A percentile compares a stretch with the other conserved stretches of the same genome.
phyloP scores from a whole-genome alignment of 345 rosid genomes.

The Brassica nigra region DNA sequence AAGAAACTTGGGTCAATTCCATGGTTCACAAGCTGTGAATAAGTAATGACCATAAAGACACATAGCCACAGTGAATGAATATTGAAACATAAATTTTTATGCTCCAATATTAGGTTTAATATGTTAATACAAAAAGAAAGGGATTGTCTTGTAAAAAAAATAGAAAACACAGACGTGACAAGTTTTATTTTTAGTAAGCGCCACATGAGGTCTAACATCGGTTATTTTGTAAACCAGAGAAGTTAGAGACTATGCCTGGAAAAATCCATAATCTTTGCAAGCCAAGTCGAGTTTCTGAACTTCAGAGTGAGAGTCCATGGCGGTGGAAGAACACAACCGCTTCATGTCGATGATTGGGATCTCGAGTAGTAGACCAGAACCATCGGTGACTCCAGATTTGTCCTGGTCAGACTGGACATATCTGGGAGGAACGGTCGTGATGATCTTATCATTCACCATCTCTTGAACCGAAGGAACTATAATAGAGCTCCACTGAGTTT shows the following conservation, averaged over 20 bases:
- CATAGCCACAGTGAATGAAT: not conserved
- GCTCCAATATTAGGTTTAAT: not conserved
- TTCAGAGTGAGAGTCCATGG: constrained; percentile 21
- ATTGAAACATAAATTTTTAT: not conserved
- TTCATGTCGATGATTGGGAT: constrained; percentile 37
- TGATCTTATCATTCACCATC: constrained; percentile 24
- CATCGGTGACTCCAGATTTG: not conserved
- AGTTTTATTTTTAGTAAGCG: not conserved
- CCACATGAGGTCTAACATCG: not conserved
- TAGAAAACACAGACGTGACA: not conserved
- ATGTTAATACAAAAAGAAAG: not conserved
- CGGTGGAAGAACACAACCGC: not conserved
- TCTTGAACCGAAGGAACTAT: constrained; percentile 39
- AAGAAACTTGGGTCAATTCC: constrained; percentile 29
- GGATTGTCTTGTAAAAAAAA: not conserved
- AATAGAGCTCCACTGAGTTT: constrained; percentile 31
- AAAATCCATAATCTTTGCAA: constrained; percentile 64
- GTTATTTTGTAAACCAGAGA: not conserved
- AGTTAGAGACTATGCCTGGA: constrained; percentile 47
- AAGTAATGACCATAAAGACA: not conserved
- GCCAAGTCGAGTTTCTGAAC: constrained; percentile 50
- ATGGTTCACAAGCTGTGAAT: constrained; percentile 41
- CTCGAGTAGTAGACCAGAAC: not conserved
- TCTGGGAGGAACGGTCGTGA: constrained; percentile 32
- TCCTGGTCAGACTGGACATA: constrained; percentile 23